Evolutionary conservation across 345 rosid genomes (phyloP).

Genomic region (Salix dunnii): DNA sequence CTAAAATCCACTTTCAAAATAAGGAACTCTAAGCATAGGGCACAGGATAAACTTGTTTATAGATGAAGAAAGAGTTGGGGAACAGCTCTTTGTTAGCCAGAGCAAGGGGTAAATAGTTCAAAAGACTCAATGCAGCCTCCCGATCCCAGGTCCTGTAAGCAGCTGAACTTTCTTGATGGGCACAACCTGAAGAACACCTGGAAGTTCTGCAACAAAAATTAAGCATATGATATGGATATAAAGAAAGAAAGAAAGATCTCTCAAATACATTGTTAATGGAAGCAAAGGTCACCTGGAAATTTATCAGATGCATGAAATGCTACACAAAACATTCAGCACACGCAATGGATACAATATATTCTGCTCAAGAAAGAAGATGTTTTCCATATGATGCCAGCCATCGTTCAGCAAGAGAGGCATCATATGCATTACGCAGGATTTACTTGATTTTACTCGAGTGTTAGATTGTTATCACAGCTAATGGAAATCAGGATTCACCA

Average conservation of each 20-base stretch:
- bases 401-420: not conserved
- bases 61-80: not conserved
- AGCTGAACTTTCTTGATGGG: constrained; percentile 60
- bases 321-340: not conserved
- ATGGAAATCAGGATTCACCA: not conserved
- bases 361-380: no score
- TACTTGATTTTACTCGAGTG: not conserved
- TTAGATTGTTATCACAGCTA: not conserved
- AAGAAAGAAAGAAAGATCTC: not conserved
- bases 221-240: not conserved
- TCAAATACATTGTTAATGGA: not conserved
- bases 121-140: constrained; percentile 28
- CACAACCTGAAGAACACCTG: constrained; percentile 86
- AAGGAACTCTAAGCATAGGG: no score
- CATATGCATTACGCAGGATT: not conserved
- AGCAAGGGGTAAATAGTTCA: not conserved
- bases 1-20: no score
- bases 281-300: not conserved
- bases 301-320: not conserved
- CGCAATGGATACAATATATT: not conserved
- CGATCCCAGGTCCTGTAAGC: constrained; percentile 41
- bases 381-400: no score
- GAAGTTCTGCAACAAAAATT: constrained; percentile 52
- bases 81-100: not conserved
- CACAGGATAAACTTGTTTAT: not conserved